A percentile compares a stretch with the other conserved stretches of the same genome.
Evolutionary conservation across 768 basidiomycete genomes (phyloP).

Genomic region (Phlebiopsis gigantea): DNA sequence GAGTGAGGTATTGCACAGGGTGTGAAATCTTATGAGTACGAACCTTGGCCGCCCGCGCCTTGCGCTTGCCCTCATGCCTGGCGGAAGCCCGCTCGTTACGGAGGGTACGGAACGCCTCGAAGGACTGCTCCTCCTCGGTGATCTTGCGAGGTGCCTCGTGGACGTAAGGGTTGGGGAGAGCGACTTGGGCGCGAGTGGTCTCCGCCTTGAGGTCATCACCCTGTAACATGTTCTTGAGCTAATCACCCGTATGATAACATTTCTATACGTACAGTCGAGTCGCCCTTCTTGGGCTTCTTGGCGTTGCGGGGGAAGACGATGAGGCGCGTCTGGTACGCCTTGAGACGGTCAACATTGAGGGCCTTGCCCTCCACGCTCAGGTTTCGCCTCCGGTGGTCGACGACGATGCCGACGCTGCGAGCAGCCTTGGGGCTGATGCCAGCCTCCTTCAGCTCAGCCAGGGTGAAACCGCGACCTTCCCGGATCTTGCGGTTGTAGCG

Average conservation of each 20-base stretch:
- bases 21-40: slow-evolving; percentile 23
- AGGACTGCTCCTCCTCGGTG: slow-evolving; percentile 82
- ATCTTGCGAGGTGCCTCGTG: slow-evolving; percentile 91
- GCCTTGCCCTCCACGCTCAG: slow-evolving; percentile 95
- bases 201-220: slow-evolving; percentile 76
- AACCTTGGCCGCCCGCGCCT: slow-evolving; percentile 81
- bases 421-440: slow-evolving; percentile 94
- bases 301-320: slow-evolving; percentile 97
- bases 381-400: slow-evolving; percentile 96
- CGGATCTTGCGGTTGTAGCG: slow-evolving; percentile 98
- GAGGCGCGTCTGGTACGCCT: slow-evolving; percentile 87
- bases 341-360: slow-evolving; percentile 89
- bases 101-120: slow-evolving; percentile 86
- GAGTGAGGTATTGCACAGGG: slow-evolving; percentile 14
- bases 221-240: slow-evolving; percentile 36
- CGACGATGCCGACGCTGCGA: slow-evolving; percentile 85
- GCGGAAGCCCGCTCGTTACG: slow-evolving; percentile 77
- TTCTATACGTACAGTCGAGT: slow-evolving; percentile 67
- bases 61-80: slow-evolving; percentile 84
- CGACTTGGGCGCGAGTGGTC: slow-evolving; percentile 62
- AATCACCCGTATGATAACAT: neutral
- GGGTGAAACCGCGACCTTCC: slow-evolving; percentile 94
- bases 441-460: slow-evolving; percentile 92
- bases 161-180: slow-evolving; percentile 62
- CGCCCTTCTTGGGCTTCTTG: slow-evolving; percentile 93